Evolutionary conservation across 139 green algal genomes (phyloP).

Genomic region (Pedinophyceae sp.): DNA sequence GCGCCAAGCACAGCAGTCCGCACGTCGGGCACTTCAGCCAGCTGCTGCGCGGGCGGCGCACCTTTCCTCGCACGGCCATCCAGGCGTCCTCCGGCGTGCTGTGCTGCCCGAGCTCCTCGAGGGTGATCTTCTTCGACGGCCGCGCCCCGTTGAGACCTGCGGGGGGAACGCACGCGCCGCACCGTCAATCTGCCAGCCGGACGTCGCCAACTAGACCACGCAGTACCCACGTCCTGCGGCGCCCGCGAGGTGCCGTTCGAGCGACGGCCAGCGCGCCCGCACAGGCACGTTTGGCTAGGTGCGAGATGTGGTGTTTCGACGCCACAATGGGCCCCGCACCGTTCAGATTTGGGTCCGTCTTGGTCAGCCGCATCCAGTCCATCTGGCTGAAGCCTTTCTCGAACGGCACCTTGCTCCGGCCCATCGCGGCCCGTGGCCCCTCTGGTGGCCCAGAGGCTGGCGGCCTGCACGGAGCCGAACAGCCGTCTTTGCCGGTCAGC

Average conservation of each 20-base stretch:
- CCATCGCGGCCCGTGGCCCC: too few relatives aligned
- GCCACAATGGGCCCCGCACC: too few relatives aligned
- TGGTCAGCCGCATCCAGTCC: slow-evolving; percentile 53
- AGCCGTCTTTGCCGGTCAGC: too few relatives aligned
- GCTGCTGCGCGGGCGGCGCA: slow-evolving; percentile 14
- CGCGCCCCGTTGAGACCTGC: slow-evolving; percentile 17
- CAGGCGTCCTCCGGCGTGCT: slow-evolving; percentile 66
- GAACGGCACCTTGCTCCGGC: slow-evolving; percentile 30
- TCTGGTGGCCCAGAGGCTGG: too few relatives aligned
- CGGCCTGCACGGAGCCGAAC: too few relatives aligned
- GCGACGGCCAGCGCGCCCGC: too few relatives aligned
- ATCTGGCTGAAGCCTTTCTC: slow-evolving; percentile 80
- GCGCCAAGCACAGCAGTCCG: too few relatives aligned
- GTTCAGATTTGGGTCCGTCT: slow-evolving; percentile 1
- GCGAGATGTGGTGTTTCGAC: too few relatives aligned
- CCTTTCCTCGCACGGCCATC: slow-evolving; percentile 71
- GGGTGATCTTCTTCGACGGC: slow-evolving; percentile 32
- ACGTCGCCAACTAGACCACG: background rate
- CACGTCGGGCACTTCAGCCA: too few relatives aligned
- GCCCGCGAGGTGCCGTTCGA: too few relatives aligned
- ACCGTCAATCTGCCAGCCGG: background rate
- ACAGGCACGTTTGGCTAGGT: too few relatives aligned
- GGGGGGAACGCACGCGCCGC: too few relatives aligned
- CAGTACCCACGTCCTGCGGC: background rate
- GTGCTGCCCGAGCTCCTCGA: slow-evolving; percentile 71